Base-by-base conservation (phyloP, 2,329 filamentous ascomycete genomes). In the Colletotrichum phormii region DNA sequence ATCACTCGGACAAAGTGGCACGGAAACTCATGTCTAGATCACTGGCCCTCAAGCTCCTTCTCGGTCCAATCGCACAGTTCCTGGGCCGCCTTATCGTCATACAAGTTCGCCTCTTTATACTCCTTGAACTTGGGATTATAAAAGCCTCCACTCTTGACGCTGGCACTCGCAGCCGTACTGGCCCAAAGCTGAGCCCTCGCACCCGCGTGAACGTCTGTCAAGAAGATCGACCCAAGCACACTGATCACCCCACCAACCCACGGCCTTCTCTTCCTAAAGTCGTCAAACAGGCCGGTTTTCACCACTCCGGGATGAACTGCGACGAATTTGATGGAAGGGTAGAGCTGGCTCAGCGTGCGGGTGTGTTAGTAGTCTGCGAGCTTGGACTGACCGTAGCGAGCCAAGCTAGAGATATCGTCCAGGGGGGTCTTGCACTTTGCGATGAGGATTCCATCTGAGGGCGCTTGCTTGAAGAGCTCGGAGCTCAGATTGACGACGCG, bases 361-460 rank as follows among this genome's bases (percentile, higher is more conserved):
- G 80, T 76, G 65, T 77, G 79, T 37, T 81, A 75, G 31, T 80
- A 62, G 64, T 80, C 79, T 22, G 80, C 77, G 7, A 81, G 70
- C 75, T 82, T 82, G 73, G 77, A 79, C 75, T 81, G 79, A 29
- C 76, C 77, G 64, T 82, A 82, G 46, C 78, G 77, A 11, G 55
- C 31, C 51, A 65, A 24, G 5, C 63, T 55, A 3, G 63, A 65
- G 29, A 65, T 33, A 5, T 71, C 55, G 6, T 77, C 75, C 31
- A 74, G 73, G 22, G 64, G 53, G 2, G 76, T 77, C 66, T 79
- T 79, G 68, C 79, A 74, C 2, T 73, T 76, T 29, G 77, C 76
- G 72, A 82, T 81, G 22, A 76, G 67, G 42, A 82, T 79, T 0
- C 79, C 81, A 6, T 73, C 75, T 9, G 72, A 69, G 3, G 77